Percentiles rank a stretch among this genome's conserved stretches.
These are phyloP conservation scores for Alternaria novae-zelandiae DNA, from an alignment of 2,329 filamentous ascomycete species.

Conservation along the genomic window DNA sequence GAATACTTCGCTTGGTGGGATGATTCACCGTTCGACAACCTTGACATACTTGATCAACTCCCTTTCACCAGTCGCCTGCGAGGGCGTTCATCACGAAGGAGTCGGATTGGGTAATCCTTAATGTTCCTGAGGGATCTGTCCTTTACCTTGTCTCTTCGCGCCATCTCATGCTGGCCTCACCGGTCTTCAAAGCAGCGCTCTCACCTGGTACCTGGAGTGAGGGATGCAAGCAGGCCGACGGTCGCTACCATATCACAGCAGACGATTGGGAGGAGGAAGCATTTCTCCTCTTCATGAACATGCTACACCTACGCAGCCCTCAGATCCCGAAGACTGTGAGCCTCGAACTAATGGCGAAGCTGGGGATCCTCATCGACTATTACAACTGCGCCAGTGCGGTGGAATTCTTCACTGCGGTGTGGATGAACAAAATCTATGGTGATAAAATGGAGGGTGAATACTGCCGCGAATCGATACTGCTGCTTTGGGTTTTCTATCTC, in stretches of 20 bases:
- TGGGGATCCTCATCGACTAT: background rate
- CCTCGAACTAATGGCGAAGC: background rate
- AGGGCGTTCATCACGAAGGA: background rate
- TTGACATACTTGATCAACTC: background rate
- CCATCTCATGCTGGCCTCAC: background rate
- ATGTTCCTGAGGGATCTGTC: background rate
- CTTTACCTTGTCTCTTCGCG: background rate
- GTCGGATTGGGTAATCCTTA: background rate
- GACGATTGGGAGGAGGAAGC: slow-evolving; percentile 45
- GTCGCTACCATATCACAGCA: background rate
- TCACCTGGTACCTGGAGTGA: background rate
- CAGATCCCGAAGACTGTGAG: slow-evolving; percentile 42
- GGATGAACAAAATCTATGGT: background rate
- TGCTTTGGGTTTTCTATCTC: background rate
- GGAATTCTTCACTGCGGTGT: background rate
- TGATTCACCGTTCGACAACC: background rate
- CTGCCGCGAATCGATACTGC: background rate
- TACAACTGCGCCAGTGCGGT: background rate
- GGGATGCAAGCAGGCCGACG: background rate
- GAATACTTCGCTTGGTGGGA: background rate
- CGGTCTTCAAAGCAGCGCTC: background rate
- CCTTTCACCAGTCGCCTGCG: background rate
- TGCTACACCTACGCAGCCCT: slow-evolving; percentile 52
- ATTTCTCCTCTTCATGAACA: slow-evolving; percentile 52
- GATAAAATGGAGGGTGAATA: background rate